A percentile compares a stretch with the other conserved stretches of the same genome.
Evolutionary conservation across 768 basidiomycete genomes (phyloP).

Genomic region (Boletales sp.): DNA sequence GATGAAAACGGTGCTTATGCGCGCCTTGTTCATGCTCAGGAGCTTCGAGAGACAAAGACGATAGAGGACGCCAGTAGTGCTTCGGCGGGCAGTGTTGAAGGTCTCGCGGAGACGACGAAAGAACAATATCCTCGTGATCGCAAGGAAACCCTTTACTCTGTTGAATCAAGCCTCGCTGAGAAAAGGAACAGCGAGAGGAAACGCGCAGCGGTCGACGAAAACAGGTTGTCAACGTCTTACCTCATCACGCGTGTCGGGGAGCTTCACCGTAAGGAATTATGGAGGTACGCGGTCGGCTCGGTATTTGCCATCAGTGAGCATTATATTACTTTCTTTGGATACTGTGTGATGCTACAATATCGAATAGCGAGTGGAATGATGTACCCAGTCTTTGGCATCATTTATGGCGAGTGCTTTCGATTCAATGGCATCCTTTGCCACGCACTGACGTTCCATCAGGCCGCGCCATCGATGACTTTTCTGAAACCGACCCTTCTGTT

Average conservation of each 20-base stretch:
- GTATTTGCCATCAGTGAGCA: conserved; percentile 47
- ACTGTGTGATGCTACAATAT: background rate
- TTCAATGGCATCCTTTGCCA: conserved; percentile 18
- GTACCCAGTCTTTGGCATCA: conserved; percentile 69
- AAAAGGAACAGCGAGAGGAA: conserved; percentile 37
- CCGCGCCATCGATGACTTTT: conserved; percentile 58
- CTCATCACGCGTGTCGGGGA: conserved; percentile 68
- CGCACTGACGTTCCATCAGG: conserved; percentile 30
- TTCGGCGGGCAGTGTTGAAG: conserved; percentile 24
- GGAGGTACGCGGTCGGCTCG: conserved; percentile 54
- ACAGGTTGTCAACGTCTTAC: conserved; percentile 47
- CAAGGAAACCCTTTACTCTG: conserved; percentile 40
- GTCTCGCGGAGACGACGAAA: conserved; percentile 55
- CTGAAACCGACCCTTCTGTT: conserved; percentile 33
- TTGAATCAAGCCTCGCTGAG: conserved; percentile 66
- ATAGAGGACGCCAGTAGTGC: conserved; percentile 26
- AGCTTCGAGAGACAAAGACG: conserved; percentile 53
- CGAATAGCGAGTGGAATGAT: conserved; percentile 52
- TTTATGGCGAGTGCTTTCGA: conserved; percentile 50
- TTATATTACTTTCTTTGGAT: background rate
- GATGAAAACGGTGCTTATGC: conserved; percentile 64
- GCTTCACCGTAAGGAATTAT: conserved; percentile 59
- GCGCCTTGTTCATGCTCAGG: conserved; percentile 75
- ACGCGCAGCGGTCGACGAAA: conserved; percentile 28
- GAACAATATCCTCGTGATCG: conserved; percentile 56